Base-by-base conservation (phyloP, 2,329 filamentous ascomycete species). In the Pleurostoma richardsiae region DNA sequence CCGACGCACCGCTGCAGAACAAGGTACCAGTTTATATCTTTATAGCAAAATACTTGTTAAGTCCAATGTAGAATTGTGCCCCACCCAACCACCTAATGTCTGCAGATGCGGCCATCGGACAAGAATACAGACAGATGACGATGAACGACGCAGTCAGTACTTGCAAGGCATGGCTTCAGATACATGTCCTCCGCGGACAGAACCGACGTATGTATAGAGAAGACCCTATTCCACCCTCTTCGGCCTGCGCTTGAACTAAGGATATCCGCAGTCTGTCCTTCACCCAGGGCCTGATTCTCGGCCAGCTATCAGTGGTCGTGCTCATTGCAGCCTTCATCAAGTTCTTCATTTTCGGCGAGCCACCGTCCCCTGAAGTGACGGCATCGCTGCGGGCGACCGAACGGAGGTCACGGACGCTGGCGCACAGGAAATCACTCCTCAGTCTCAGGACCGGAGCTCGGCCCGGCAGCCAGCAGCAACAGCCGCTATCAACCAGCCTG, bases 291-390 rank as follows among this genome's bases (percentile, higher is more conserved):
- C 86, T 99, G 56, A 82, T 99, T 42, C 77, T 97, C 30, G 94
- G 94, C 43, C 94, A 99, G 67, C 77, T 99, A 44, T 95, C 90
- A 2, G 88, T 99, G 41, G 88, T 96, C 10, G 73, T 97, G 28
- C 77, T 99, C 38, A 82, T 99, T 51, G 91, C 90, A 54, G 89
- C 87, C 56, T 97, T 99, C 70, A 97, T 99, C 68, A 96, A 96
- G 65, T 99, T 96, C 80, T 99, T 99, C 79, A 97, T 99, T 62
- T 97, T 99, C 63, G 94, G 94, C 57, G 94, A 97, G 62, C 83
- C 90, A 4, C 90, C 90, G 1, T 90, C 88, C 2, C 78, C 90
- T 51, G 90, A 95, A 53, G 83, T 86, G 46, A 88, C 86, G 26
- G 88, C 90, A 10, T 77, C 88, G 6, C 73, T 86, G 40, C 82